Evolutionary conservation across 805 yeast genomes (phyloP), one percentile per base, ranked within the genome.

Genomic region (Starmerella scarabaei): DNA sequence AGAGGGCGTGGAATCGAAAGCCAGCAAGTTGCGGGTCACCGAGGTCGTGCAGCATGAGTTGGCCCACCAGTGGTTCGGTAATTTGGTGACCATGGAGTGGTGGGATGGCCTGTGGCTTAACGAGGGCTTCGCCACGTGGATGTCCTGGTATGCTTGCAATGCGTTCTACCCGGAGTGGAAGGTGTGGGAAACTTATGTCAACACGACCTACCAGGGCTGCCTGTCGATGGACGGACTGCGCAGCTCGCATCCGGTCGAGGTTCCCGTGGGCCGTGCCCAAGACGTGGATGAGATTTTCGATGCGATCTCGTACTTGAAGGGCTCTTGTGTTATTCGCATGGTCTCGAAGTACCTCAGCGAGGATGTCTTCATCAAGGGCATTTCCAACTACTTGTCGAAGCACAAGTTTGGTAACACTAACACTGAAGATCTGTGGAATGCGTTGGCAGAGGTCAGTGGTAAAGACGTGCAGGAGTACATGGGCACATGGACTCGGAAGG

Each of bases 21-120:
- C 60, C 51, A 71, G 68, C 59, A 72, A 77, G 57, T 75, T 75
- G 56, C 77, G 78, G 46, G 91, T 82, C 23, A 77, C 84, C 5
- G 80, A 80, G 53, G 93, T 82, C 26, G 80, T 82, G 21, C 77
- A 79, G 43, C 94, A 83, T 61, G 94, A 82, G 61, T 65, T 82
- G 42, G 93, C 93, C 9, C 94, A 82, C 60, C 91, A 83, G 57
- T 83, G 93, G 93, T 83, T 82, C 54, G 93, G 94, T 41, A 78
- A 83, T 59, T 69, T 79, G 51, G 88, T 81, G 45, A 83, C 93
- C 35, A 83, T 82, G 93, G 75, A 79, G 53, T 83, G 93, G 91
- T 82, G 94, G 94, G 83, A 82, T 52, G 91, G 80, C 53, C 67
- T 82, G 50, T 82, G 93, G 93, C 71, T 82, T 45, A 82, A 82